These are phyloP conservation scores for Cordyceps militaris DNA, from an alignment of 2,329 filamentous ascomycete species.

Conservation along the genomic window DNA sequence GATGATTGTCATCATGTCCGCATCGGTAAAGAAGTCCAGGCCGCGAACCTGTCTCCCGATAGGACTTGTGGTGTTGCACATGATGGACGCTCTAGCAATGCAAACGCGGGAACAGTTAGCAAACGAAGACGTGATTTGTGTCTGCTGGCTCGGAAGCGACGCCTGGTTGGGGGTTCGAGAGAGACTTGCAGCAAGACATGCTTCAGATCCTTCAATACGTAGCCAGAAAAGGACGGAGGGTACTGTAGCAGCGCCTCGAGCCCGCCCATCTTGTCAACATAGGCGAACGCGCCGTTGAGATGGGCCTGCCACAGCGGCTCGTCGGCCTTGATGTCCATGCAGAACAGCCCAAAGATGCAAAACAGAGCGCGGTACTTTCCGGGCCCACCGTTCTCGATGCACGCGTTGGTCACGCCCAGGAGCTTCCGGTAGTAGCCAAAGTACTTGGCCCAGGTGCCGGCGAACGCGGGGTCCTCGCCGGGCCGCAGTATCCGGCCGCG, in stretches of 20 bases:
- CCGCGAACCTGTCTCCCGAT: neutral
- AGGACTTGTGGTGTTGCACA: neutral
- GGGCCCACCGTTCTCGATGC: neutral
- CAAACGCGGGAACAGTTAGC: neutral
- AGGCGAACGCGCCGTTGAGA: neutral
- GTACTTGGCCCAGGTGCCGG: neutral
- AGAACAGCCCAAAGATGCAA: neutral
- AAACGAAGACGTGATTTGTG: neutral
- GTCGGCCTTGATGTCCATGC: neutral
- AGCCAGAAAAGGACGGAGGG: neutral
- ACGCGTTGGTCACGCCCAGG: neutral
- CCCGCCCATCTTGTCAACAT: neutral
- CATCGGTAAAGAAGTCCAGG: neutral
- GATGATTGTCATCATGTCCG: neutral
- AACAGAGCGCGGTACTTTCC: neutral
- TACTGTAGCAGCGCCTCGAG: neutral
- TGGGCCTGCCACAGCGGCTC: neutral
- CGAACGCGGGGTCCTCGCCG: neutral
- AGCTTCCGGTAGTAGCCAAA: neutral
- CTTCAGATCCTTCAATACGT: neutral
- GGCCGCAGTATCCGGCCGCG: neutral
- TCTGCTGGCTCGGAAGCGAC: neutral
- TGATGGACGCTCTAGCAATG: neutral
- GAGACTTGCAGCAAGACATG: neutral
- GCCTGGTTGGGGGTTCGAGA: neutral